These are phyloP conservation scores for Lentinula detonsa DNA, from an alignment of 768 basidiomycete species.

Conservation along the genomic window DNA sequence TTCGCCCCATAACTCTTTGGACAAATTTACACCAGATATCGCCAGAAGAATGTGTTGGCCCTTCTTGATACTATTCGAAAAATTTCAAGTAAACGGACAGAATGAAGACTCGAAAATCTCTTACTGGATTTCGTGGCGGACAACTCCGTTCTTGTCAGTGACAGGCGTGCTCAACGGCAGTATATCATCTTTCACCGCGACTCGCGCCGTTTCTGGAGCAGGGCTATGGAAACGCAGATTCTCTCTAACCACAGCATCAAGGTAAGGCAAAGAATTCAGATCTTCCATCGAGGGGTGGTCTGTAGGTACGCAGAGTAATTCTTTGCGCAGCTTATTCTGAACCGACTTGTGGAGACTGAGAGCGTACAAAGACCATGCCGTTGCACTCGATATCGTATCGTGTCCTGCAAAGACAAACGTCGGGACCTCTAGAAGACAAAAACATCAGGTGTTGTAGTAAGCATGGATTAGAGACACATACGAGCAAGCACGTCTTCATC, in stretches of 20 bases:
- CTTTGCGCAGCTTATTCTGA: conserved; percentile 53
- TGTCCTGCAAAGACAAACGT: conserved; percentile 34
- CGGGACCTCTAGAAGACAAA: conserved; percentile 22
- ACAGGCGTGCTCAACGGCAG: conserved; percentile 36
- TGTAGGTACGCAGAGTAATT: conserved; percentile 43
- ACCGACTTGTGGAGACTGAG: conserved; percentile 40
- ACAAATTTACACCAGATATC: conserved; percentile 45
- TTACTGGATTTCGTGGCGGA: conserved; percentile 24
- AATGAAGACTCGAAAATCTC: conserved; percentile 26
- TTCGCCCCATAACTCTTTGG: conserved; percentile 51
- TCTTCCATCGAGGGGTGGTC: conserved; percentile 67
- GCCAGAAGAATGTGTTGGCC: conserved; percentile 43
- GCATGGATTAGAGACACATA: neutral
- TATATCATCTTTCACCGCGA: conserved; percentile 37
- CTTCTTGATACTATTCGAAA: conserved; percentile 33
- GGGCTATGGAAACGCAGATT: conserved; percentile 52
- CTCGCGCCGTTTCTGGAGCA: conserved; percentile 34
- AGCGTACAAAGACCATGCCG: conserved; percentile 56
- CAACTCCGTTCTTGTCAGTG: conserved; percentile 25
- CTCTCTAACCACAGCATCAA: conserved; percentile 63
- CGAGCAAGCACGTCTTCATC: conserved; percentile 40
- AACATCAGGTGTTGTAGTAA: no score
- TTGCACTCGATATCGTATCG: conserved; percentile 31
- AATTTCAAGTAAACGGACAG: conserved; percentile 14
- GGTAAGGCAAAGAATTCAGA: conserved; percentile 57